Evolutionary conservation across 2,329 filamentous ascomycete genomes (phyloP).

Genomic region (Bipolaris cookei): DNA sequence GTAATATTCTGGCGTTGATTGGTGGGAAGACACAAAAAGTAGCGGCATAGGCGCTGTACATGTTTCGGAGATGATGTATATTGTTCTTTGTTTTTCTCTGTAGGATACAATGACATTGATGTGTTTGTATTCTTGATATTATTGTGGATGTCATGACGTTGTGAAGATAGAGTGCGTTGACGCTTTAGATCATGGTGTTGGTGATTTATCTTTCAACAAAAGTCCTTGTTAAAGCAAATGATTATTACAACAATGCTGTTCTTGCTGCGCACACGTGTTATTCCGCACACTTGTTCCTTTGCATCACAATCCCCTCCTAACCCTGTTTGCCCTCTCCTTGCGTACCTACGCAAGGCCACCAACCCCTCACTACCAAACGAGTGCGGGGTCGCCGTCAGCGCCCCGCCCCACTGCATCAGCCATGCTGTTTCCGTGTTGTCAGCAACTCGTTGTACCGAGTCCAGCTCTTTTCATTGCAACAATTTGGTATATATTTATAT

Average conservation of each 20-base stretch:
- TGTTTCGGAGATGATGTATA: background rate
- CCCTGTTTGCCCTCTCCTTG: no score
- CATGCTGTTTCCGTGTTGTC: background rate
- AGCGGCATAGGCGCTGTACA: conserved; percentile 14
- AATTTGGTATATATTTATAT: background rate
- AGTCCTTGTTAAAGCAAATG: no score
- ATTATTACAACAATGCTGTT: no score
- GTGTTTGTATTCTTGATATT: background rate
- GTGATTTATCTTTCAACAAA: no score
- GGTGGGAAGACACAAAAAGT: conserved; percentile 21
- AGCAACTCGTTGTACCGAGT: background rate
- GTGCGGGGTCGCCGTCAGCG: background rate
- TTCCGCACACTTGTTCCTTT: no score
- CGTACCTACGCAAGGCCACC: no score
- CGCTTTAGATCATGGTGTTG: no score
- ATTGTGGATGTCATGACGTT: no score
- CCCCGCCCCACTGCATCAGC: background rate
- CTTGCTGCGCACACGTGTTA: no score
- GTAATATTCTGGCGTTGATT: conserved; percentile 23
- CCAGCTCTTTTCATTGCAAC: background rate
- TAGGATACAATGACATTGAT: conserved; percentile 2
- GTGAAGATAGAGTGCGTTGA: background rate
- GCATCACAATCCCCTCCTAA: no score
- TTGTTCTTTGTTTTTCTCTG: background rate
- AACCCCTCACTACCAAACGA: background rate